Conservation (phyloP, 768 basidiomycete genomes). For the Leccinum fibrillosum region DNA sequence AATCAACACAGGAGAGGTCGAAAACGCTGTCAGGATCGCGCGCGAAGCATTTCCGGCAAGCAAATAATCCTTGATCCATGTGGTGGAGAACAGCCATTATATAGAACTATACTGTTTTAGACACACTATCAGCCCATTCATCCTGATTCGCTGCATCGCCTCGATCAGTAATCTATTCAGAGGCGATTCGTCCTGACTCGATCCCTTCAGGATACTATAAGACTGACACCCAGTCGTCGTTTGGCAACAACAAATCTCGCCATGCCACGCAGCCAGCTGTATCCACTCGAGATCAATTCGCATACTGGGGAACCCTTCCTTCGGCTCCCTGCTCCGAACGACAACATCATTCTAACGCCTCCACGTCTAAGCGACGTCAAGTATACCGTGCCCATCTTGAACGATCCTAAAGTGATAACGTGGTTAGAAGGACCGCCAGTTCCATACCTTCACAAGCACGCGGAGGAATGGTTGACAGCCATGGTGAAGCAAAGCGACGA, state of each 20-base stretch:
- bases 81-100: background rate
- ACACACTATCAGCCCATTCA: background rate
- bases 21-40: conserved; percentile 65
- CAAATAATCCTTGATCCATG: conserved; percentile 8
- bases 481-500: conserved; percentile 19
- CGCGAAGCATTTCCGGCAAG: conserved; percentile 33
- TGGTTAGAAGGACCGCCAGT: conserved; percentile 48
- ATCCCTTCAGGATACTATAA: background rate
- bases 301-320: conserved; percentile 53
- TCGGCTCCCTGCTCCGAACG: conserved; percentile 46
- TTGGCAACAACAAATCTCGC: background rate
- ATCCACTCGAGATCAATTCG: conserved; percentile 41
- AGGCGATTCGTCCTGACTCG: conserved; percentile 1
- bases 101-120: background rate
- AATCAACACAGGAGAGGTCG: conserved; percentile 53
- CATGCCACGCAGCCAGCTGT: conserved; percentile 24
- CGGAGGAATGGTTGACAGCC: conserved; percentile 34
- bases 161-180: background rate
- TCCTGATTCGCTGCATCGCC: background rate
- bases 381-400: conserved; percentile 38
- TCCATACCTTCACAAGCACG: conserved; percentile 49
- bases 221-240: background rate
- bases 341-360: conserved; percentile 58
- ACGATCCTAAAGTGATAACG: conserved; percentile 45
- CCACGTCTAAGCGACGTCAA: conserved; percentile 46